Evolutionary conservation across 768 basidiomycete genomes (phyloP), one percentile per base, ranked within the genome.

Genomic region (Macrocybe gigantea): DNA sequence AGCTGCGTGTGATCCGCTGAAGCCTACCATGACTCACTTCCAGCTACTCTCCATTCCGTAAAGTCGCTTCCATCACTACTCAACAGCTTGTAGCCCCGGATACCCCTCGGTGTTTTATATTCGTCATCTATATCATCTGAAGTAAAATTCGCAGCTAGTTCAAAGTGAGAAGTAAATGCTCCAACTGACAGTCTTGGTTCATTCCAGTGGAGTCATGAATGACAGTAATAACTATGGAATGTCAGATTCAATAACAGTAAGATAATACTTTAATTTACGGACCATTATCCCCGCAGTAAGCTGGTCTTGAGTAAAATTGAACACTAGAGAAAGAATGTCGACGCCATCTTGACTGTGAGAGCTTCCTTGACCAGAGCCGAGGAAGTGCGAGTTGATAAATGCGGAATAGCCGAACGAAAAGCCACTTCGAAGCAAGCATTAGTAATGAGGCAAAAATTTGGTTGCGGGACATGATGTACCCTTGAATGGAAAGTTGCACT

Each of bases 61-160:
- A 66, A 65, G 47, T 63, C 68, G 14, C 56, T 62, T 5, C 58
- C 60, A 47, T 60, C 57, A 2, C 49, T 57, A 22, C 66, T 68
- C 12, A 70, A 48, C 7, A 87, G 71, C 45, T 64, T 58, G 59
- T 84, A 85, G 8, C 83, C 83, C 0, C 81, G 73, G 38, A 86
- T 75, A 5, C 84, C 85, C n/a, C 83, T 73, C 3, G 82, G 80
- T 1, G 77, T 82, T 57, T 81, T 84, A 53, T 65, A 65, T 42
- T 68, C 67, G 43, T 68, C 65, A 44, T 68, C 47, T 49, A 68
- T 63, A 42, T 67, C 55, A 49, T 68, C 65, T 68, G 15, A 2
- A 15, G 4, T 22, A 22, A 22, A 4, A 22, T 15, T 32, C 6
- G 7, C 11, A 11, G 36, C 14, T 14, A 38, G 4, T 38, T 14